Conservation (phyloP, 352 stramenopile species). For the Phytophthora kernoviae region DNA sequence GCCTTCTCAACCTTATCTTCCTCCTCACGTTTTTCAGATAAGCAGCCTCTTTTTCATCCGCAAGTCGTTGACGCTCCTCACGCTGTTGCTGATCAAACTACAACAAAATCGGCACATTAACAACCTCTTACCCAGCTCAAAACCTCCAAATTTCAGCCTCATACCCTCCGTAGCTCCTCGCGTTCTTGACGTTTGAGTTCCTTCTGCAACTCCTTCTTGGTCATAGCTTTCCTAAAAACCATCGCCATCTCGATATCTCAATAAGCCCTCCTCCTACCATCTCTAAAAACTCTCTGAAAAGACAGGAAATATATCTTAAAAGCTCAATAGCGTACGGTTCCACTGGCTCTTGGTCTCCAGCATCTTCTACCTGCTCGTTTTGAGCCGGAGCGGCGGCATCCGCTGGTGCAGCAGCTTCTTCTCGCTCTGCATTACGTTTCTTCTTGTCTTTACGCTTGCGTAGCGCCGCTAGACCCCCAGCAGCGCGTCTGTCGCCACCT, state of each 20-base stretch:
- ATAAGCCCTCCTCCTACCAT: too few species aligned
- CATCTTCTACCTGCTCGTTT: conserved; percentile 20
- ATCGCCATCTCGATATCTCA: conserved; percentile 3
- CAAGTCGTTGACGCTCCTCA: conserved; percentile 57
- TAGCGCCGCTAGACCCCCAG: conserved; percentile 52
- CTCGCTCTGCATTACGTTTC: conserved; percentile 32
- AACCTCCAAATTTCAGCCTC: not conserved
- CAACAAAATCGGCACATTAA: conserved; percentile 7
- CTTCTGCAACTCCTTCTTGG: conserved; percentile 81
- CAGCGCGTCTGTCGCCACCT: conserved; percentile 36
- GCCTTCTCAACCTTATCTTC: conserved; percentile 51
- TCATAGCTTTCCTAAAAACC: conserved; percentile 51
- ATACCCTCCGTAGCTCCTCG: conserved; percentile 71
- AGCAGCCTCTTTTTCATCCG: conserved; percentile 63
- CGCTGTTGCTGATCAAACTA: conserved; percentile 77
- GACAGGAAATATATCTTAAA: not conserved
- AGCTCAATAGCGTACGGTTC: conserved; percentile 46
- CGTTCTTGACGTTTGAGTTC: conserved; percentile 78
- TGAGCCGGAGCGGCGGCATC: conserved; percentile 17
- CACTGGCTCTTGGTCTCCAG: conserved; percentile 21
- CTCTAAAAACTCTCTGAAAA: not conserved
- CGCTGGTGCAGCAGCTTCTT: conserved; percentile 14
- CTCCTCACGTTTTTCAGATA: conserved; percentile 65
- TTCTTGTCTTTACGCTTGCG: conserved; percentile 73
- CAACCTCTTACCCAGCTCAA: conserved; percentile 2